Evolutionary conservation across 108 stramenopile species (phyloP), one percentile per base, ranked within the genome.

Genomic region (Nitzschia sp.): DNA sequence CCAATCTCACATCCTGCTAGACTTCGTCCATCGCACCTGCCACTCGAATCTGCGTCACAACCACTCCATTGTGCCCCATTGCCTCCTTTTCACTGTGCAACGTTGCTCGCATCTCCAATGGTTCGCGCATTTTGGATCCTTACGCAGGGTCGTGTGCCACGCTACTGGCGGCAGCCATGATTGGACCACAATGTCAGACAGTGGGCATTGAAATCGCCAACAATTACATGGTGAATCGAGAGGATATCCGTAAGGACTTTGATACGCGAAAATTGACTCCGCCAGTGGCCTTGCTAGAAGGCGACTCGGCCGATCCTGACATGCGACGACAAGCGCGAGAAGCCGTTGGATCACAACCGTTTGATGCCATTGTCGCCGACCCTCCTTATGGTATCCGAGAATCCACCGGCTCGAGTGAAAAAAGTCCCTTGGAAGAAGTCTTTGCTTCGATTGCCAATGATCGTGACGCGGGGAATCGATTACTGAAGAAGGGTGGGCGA

Each of bases 141-240:
- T 95, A 86, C 74, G 84, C 85, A 48, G 94, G 94, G 26, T 85
- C 84, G 3, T 87, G 91, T 51, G 70, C 91, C 9, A 93, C 82
- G 11, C 68, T 95, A 48, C 74, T 95, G 54, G 91, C 94, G 1
- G 85, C 91, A 18, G 77, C 91, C 15, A 85, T 85, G 72, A 91
- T 91, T 59, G 83, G 81, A 54, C 80, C 88, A 4, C 36, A 62
- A 17, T 57, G 65, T 34, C 77, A 72, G 64, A 80, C 86, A 18
- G 88, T 95, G n/a, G 89, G 85, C 5, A 86, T 95, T 58, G 94
- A 95, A 77, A 82, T 95, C 61, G 84, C 88, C 13, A 82, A 86
- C 49, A 49, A 88, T 59, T 83, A 85, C 21, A 54, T 76, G 19
- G 88, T 95, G 31, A 88, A 90, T 64, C 82, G 90, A 9, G 56